Evolutionary conservation across 2,329 filamentous ascomycete species (phyloP), one percentile per base, ranked within the genome.

Genomic region (Drechslerella dactyloides): DNA sequence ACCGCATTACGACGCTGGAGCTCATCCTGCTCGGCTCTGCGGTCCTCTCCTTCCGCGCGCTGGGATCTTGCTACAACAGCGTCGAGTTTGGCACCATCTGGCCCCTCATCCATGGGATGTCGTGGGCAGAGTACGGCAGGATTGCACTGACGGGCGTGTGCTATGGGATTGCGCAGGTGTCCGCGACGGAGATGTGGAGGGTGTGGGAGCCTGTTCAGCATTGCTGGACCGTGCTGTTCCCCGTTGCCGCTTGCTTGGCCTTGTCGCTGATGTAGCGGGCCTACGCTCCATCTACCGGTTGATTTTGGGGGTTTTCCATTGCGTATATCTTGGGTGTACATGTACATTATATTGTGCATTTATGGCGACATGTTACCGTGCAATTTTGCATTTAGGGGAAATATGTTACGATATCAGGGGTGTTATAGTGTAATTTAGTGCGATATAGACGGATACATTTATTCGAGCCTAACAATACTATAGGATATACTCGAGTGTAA

Each of bases 11-110:
- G 52, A 46, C 59, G 6, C 24, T 48, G 1, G 60, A 72, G 23
- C n/a, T 72, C 8, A 33, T 57, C 23, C 59, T 65, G 40, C n/a
- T 64, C 19, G 68, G 48, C 15, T 59, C 60, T 15, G 60, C 54
- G 33, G 42, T 48, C 15, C n/a, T 56, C 5, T 42, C 60, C 10
- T 55, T 72, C 17, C 59, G 60, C 24, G 37, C 55, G 30, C 40
- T 72, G 2, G 37, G 35, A 15, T 27, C 55, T 2, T 72, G 68
- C 17, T 65, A 50, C 21, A 24, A 37, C 11, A 60, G 59, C 7
- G 10, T n/a, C 1, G 68, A 70, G 40, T 64, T 59, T 33, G 24
- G 21, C 2, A 19, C 13, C 13, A 17, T 63, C n/a, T 59, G 53
- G 59, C 27, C 37, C 0, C 48, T 40, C 11, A 13, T 70, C 7